Conservation (phyloP, 768 basidiomycete genomes). For the Mycena latifolia region DNA sequence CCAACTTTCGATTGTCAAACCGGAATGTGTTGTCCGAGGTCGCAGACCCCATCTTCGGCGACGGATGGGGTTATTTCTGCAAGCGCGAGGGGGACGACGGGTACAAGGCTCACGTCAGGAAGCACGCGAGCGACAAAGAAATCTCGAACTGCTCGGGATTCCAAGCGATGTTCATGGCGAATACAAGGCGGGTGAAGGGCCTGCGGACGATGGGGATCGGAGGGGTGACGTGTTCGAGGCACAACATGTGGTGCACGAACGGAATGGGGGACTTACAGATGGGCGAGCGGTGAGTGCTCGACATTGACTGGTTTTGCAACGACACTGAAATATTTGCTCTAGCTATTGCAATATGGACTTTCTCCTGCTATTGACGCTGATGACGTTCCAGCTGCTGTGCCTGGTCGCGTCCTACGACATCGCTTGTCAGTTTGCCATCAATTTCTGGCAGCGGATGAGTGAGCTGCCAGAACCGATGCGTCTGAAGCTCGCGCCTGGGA, state of each 20-base stretch:
- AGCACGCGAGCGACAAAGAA: slow-evolving; percentile 9
- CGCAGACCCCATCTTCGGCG: slow-evolving; percentile 11
- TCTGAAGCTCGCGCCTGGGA: not conserved
- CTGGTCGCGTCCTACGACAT: slow-evolving; percentile 1
- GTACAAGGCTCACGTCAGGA: slow-evolving; percentile 11
- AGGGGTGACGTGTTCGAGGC: not conserved
- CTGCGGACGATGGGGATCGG: slow-evolving; percentile 21
- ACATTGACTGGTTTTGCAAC: too few species aligned
- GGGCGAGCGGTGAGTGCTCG: slow-evolving; percentile 32
- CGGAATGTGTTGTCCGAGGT: slow-evolving; percentile 4
- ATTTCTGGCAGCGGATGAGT: not conserved
- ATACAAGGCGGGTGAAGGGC: not conserved
- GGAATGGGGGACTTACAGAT: slow-evolving; percentile 37
- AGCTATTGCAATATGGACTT: slow-evolving; percentile 12
- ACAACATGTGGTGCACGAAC: slow-evolving; percentile 21
- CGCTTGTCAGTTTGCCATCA: slow-evolving; percentile 6
- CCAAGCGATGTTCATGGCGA: slow-evolving; percentile 11
- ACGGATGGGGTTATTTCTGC: slow-evolving; percentile 12
- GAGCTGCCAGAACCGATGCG: not conserved
- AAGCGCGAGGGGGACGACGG: slow-evolving; percentile 10
- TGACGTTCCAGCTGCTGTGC: not conserved
- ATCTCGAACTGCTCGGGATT: slow-evolving; percentile 21
- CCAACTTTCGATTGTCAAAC: slow-evolving; percentile 14
- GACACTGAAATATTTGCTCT: too few species aligned
- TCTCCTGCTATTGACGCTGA: not conserved